Evolutionary conservation across 805 yeast species (phyloP), one percentile per base, ranked within the genome.

Genomic region (Nakazawaea peltata): DNA sequence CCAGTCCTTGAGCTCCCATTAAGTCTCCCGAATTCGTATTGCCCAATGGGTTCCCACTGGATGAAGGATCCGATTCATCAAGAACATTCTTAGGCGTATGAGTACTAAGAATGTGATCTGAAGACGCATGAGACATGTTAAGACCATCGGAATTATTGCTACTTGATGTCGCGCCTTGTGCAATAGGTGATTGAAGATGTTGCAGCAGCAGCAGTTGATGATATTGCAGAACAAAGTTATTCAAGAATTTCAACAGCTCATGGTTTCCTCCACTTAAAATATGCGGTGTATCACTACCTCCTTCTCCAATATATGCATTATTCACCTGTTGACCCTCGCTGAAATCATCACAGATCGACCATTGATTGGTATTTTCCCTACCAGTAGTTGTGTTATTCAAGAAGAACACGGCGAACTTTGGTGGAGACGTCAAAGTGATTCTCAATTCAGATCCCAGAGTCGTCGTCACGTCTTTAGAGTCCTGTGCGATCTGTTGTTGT

Each of bases 271-370:
- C 92, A 17, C 73, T 77, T 26, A 81, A 56, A 2, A 79, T 72
- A 54, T 82, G 92, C 1, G 88, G 87, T 11, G 75, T 63, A 15
- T 70, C 68, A 3, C 74, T 63, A 2, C 84, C 83, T 3, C 75
- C 76, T 21, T 67, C 71, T 13, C 68, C 66, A 21, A 66, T 60
- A 49, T 63, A 74, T 0, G 92, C 90, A 39, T 67, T 69, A 36
- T 74, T 74, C 5, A 83, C 92, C 50, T 82, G 90, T 48, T 80
- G 86, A 11, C 84, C 88, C 47, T 82, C 92, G 40, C 85, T 77
- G 45, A 83, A 83, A 56, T 83, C 94, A 39, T 81, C 90, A 55
- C 90, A 81, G 18, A 81, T 77, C 1, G 83, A 77, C 88, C 88
- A 80, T 46, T 76, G 82, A 50, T 78, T 78, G 17, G 67, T 54